phyloP scores from a whole-genome alignment of 345 rosid genomes.

The Moricandia moricandioides region DNA sequence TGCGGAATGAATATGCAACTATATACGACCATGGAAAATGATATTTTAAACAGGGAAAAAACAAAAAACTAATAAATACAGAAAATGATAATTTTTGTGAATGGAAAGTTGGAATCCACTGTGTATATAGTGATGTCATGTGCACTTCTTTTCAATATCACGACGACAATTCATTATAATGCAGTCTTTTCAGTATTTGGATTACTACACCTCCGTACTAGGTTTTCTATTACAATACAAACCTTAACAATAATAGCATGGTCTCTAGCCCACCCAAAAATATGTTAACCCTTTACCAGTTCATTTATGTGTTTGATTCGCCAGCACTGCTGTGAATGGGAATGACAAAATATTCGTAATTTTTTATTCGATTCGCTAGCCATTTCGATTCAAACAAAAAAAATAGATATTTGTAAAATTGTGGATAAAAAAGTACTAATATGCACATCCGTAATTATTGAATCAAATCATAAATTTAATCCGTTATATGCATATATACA shows the following conservation, averaged over 20 bases:
- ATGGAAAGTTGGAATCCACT: background rate
- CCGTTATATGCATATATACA: too few relatives aligned
- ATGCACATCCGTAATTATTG: too few relatives aligned
- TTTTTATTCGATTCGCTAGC: too few relatives aligned
- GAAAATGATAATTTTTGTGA: background rate
- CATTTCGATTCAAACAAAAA: too few relatives aligned
- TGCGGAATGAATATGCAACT: slow-evolving; percentile 24
- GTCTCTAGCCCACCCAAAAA: background rate
- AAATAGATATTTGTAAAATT: too few relatives aligned
- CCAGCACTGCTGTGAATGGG: background rate
- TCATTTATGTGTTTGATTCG: background rate
- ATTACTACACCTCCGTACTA: slow-evolving; percentile 8
- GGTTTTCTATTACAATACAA: background rate
- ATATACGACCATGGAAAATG: background rate
- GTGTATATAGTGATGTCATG: background rate
- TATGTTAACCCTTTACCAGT: too few relatives aligned
- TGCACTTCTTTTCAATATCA: background rate
- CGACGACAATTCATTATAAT: background rate
- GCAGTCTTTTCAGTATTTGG: background rate
- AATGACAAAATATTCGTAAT: too few relatives aligned
- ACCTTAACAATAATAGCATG: background rate
- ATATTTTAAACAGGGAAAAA: background rate
- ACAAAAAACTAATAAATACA: background rate
- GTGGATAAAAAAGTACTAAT: too few relatives aligned
- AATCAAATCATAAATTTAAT: too few relatives aligned